Evolutionary conservation across 1,284 basidiomycete species (phyloP).

Genomic region (Trichosporon ovoides): DNA sequence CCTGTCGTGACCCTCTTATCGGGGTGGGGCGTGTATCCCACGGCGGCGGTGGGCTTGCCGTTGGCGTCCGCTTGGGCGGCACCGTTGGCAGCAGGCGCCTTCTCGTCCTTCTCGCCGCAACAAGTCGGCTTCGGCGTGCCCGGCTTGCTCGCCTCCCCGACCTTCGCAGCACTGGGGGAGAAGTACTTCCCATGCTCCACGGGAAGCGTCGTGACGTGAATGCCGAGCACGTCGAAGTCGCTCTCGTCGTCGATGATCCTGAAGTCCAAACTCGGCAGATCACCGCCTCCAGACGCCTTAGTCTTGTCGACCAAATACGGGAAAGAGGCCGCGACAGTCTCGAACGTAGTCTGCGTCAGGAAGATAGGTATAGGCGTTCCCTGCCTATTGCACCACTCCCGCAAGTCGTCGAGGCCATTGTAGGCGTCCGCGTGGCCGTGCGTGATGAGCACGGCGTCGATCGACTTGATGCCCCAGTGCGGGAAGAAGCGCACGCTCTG

Average conservation of each 20-base stretch:
- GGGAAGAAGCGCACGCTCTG: slow-evolving; percentile 45
- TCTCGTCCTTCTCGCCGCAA: too few species aligned
- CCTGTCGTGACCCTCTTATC: slow-evolving; percentile 1
- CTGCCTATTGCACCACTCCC: slow-evolving; percentile 46
- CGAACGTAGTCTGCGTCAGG: slow-evolving; percentile 38
- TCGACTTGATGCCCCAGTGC: slow-evolving; percentile 42
- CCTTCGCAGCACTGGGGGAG: not conserved
- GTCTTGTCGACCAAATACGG: slow-evolving; percentile 48
- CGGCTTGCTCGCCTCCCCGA: slow-evolving; percentile 5
- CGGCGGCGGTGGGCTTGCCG: not conserved
- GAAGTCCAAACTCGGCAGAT: slow-evolving; percentile 42
- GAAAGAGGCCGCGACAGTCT: slow-evolving; percentile 40
- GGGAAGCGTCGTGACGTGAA: slow-evolving; percentile 35
- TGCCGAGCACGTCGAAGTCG: slow-evolving; percentile 36
- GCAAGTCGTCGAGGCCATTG: slow-evolving; percentile 38
- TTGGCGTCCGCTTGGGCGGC: not conserved
- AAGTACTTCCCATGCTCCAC: slow-evolving; percentile 31
- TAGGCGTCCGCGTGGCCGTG: slow-evolving; percentile 49
- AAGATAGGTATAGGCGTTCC: slow-evolving; percentile 40
- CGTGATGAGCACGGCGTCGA: slow-evolving; percentile 50
- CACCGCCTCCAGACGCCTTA: slow-evolving; percentile 49
- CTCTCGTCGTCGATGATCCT: slow-evolving; percentile 39
- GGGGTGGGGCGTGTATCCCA: slow-evolving; percentile 6
- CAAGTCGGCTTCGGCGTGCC: slow-evolving; percentile 2
- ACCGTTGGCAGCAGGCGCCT: not conserved